A percentile compares a stretch with the other conserved stretches of the same genome.
These are phyloP conservation scores for Articulospora tetracladia DNA, from an alignment of 495 filamentous ascomycete genomes.

Conservation along the genomic window DNA sequence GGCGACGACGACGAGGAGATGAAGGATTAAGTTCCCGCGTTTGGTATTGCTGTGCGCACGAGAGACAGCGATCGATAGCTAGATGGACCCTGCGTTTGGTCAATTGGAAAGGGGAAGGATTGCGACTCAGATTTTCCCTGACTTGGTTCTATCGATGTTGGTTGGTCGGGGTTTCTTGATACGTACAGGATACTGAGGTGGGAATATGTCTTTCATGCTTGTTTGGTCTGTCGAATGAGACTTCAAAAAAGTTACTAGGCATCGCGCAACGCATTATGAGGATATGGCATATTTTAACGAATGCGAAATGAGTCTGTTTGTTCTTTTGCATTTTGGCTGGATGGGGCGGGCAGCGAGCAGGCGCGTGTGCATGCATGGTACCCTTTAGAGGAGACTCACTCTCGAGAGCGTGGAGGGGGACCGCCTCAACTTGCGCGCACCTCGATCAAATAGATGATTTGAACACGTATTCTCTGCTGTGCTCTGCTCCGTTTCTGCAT, in stretches of 20 bases:
- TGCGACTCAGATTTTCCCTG: no score
- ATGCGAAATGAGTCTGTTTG: neutral
- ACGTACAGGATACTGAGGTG: neutral
- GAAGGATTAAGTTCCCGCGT: conserved; percentile 15
- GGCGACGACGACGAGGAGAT: conserved; percentile 22
- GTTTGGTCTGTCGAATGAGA: neutral
- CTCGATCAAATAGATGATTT: neutral
- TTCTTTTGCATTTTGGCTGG: neutral
- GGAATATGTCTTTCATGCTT: neutral
- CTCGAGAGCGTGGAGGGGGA: no score
- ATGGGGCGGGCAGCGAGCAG: neutral
- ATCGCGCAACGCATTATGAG: conserved; percentile 1
- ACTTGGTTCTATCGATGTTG: neutral
- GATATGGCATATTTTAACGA: neutral
- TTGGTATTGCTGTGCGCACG: neutral
- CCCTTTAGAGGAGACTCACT: neutral
- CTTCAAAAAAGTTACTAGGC: neutral
- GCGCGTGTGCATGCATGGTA: neutral
- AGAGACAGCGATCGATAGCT: neutral
- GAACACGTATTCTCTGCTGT: neutral
- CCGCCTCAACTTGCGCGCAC: neutral
- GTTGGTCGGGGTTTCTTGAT: neutral
- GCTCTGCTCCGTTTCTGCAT: no score
- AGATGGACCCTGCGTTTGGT: neutral
- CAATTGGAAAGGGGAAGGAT: neutral